Conservation (phyloP, 192 early-diverging fungal species). For the Umbelopsis sp. region DNA sequence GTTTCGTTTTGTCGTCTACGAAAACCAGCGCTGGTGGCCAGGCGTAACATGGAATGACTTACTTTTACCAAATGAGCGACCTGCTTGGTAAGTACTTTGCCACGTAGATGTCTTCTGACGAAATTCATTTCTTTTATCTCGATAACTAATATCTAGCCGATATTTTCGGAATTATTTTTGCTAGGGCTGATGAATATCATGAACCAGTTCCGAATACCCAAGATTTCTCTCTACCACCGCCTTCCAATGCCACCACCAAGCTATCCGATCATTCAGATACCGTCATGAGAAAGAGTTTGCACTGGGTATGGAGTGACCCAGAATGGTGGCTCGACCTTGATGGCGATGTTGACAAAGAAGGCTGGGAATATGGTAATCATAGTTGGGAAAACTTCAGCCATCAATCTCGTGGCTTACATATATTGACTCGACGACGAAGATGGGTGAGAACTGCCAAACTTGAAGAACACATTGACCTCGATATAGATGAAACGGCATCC, state of each 20-base stretch:
- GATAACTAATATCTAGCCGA: neutral
- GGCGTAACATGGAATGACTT: constrained; percentile 52
- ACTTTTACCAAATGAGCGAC: constrained; percentile 51
- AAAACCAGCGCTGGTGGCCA: constrained; percentile 58
- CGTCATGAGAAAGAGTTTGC: constrained; percentile 48
- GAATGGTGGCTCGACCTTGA: constrained; percentile 47
- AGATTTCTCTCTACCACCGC: constrained; percentile 44
- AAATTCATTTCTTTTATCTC: neutral
- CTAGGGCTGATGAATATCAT: constrained; percentile 50
- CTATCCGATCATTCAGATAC: constrained; percentile 39
- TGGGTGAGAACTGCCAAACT: constrained; percentile 49
- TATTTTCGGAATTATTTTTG: neutral
- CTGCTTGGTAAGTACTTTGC: constrained; percentile 43
- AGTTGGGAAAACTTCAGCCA: constrained; percentile 43
- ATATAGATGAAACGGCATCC: constrained; percentile 28
- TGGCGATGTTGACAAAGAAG: constrained; percentile 42
- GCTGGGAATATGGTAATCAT: constrained; percentile 54
- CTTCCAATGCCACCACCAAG: constrained; percentile 29
- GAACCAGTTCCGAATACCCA: constrained; percentile 48
- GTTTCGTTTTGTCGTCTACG: constrained; percentile 50
- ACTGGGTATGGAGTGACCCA: constrained; percentile 49
- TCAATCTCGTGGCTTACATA: constrained; percentile 37
- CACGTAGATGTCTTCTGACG: neutral
- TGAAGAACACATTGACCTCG: constrained; percentile 42
- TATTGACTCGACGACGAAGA: constrained; percentile 46